phyloP scores from a whole-genome alignment of 805 yeast genomes.

The Starmerella floris region DNA sequence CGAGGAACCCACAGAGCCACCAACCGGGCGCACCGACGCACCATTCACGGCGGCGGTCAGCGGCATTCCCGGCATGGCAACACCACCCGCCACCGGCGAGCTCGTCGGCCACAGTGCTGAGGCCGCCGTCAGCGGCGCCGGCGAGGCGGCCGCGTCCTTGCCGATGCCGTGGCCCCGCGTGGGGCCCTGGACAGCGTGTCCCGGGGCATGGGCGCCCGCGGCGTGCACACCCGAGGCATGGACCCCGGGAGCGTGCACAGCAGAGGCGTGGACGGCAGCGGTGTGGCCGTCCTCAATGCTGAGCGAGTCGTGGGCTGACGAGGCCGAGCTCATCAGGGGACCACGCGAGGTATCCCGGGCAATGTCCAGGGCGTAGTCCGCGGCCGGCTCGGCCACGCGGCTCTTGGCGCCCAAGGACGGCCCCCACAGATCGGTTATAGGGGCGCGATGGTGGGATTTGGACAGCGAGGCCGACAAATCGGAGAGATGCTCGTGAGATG shows the following conservation, averaged over 20 bases:
- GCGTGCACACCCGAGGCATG: constrained; percentile 1
- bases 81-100: neutral
- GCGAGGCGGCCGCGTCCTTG: neutral
- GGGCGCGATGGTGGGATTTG: constrained; percentile 20
- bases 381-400: constrained; percentile 4
- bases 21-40: neutral
- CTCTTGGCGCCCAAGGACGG: constrained; percentile 12
- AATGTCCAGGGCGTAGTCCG: constrained; percentile 14
- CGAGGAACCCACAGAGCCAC: neutral
- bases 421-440: constrained; percentile 23
- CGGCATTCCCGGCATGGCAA: neutral
- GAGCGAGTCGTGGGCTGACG: constrained; percentile 3
- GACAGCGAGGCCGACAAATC: constrained; percentile 21
- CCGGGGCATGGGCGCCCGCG: neutral
- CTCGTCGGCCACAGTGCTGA: neutral
- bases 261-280: constrained; percentile 1
- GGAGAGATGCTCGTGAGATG: constrained; percentile 23
- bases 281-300: constrained; percentile 1
- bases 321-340: constrained; percentile 19
- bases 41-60: neutral
- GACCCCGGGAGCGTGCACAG: neutral
- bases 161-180: neutral
- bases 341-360: constrained; percentile 17
- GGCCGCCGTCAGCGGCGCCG: neutral
- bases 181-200: neutral